Evolutionary conservation across 2,329 filamentous ascomycete genomes (phyloP), one percentile per base, ranked within the genome.

Genomic region (Diplodia seriata): DNA sequence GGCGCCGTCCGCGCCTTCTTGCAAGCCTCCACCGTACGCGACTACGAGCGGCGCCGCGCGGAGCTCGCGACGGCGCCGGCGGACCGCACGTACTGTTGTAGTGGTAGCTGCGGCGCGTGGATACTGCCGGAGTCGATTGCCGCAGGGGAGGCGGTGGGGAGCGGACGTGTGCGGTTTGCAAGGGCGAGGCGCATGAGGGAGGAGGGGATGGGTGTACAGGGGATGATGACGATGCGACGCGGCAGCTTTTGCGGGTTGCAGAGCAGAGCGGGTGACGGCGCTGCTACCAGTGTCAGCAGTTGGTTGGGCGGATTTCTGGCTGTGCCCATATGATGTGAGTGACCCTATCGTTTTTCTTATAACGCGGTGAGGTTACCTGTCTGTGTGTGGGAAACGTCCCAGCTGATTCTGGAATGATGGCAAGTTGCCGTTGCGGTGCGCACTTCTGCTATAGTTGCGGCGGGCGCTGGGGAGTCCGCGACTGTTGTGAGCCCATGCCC

Each of bases 401-500:
- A 3, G 23, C 23, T 26, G 2, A 26, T 26, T 26, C 23, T 26
- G 23, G 23, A 3, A 26, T 3, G 23, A 26, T 26, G 23, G 23
- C 23, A 11, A 11, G 18, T 18, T 72, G 69, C 33, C n/a, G 12
- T 62, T 92, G 90, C 77, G 85, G 85, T 69, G 86, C 88, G 8
- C 83, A 91, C 69, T 92, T 92, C 73, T 92, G 90, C 78, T 90
- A 89, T 71, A 84, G 86, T 6, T 90, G 87, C 72, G 86, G 86
- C 29, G 85, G 83, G 11, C 43, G 29, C 14, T 70, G 64, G 68
- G 67, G 66, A n/a, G 53, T 38, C 2, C 69, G 65, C 38, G 14
- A 18, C 15, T 71, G 68, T 54, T 3, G 23, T 23, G 23, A 23
- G 23, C 23, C 23, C 23, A 26, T 26, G 23, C 23, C 23, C 23